A percentile compares a stretch with the other conserved stretches of the same genome.
phyloP scores from a whole-genome alignment of 371 early-diverging fungal species.

The Chytridium lagenaria region DNA sequence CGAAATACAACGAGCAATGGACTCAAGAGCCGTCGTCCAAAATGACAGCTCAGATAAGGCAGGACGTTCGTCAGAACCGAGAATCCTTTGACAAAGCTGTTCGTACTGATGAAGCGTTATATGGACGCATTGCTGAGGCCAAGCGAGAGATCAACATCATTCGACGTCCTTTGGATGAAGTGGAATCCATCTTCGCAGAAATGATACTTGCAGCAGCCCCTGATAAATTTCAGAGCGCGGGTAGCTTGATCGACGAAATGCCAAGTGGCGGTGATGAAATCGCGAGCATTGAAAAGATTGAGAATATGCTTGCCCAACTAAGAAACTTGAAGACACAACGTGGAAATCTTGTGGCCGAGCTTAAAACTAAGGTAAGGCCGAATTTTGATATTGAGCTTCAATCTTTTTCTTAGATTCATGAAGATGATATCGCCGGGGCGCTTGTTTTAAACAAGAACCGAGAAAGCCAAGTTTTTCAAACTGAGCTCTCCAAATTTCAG shows the following conservation, averaged over 20 bases:
- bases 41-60: constrained; percentile 73
- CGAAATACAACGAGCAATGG: constrained; percentile 81
- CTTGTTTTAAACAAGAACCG: constrained; percentile 84
- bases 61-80: constrained; percentile 79
- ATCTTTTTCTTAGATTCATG: constrained; percentile 64
- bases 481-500: constrained; percentile 89
- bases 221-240: constrained; percentile 36
- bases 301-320: constrained; percentile 53
- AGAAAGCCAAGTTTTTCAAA: constrained; percentile 85
- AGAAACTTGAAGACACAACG: constrained; percentile 75
- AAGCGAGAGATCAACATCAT: constrained; percentile 62
- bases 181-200: constrained; percentile 70
- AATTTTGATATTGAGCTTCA: too few relatives aligned
- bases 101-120: constrained; percentile 71
- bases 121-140: constrained; percentile 62
- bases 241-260: constrained; percentile 54
- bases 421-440: constrained; percentile 88
- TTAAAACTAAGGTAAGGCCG: constrained; percentile 75
- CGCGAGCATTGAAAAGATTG: constrained; percentile 72
- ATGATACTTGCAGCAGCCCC: constrained; percentile 50
- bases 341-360: constrained; percentile 73
- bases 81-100: constrained; percentile 80
- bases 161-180: constrained; percentile 60
- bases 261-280: constrained; percentile 66
- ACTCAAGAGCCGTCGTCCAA: constrained; percentile 79